These are phyloP conservation scores for Fusarium bulbicola DNA, from an alignment of 2,329 filamentous ascomycete genomes.

Conservation along the genomic window DNA sequence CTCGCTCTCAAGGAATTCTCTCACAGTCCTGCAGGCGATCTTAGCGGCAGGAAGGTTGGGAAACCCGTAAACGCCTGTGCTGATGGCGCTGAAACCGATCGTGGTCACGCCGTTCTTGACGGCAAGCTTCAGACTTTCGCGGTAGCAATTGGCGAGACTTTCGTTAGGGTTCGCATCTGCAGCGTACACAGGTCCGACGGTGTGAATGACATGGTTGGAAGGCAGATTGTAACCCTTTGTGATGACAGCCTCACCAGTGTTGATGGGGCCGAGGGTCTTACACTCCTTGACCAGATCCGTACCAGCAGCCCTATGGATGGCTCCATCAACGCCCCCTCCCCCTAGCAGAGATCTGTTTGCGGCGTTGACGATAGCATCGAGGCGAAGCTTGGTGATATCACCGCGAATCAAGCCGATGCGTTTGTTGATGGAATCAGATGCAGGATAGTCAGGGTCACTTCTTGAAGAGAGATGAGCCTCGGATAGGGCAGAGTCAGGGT, in stretches of 20 bases:
- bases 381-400: slow-evolving; percentile 82
- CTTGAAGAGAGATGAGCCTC: not conserved
- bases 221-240: slow-evolving; percentile 81
- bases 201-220: slow-evolving; percentile 83
- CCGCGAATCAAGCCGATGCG: slow-evolving; percentile 75
- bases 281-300: slow-evolving; percentile 75
- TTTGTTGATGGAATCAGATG: slow-evolving; percentile 69
- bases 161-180: slow-evolving; percentile 52
- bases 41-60: slow-evolving; percentile 76
- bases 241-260: slow-evolving; percentile 82
- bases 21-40: slow-evolving; percentile 71
- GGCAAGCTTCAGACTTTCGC: slow-evolving; percentile 75
- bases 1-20: slow-evolving; percentile 61
- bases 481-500: slow-evolving; percentile 27
- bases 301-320: slow-evolving; percentile 88
- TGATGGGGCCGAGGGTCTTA: slow-evolving; percentile 73
- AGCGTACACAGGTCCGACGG: slow-evolving; percentile 85
- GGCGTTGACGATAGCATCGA: slow-evolving; percentile 92
- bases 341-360: slow-evolving; percentile 82
- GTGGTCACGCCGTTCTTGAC: slow-evolving; percentile 71
- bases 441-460: slow-evolving; percentile 11
- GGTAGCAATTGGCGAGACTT: slow-evolving; percentile 72
- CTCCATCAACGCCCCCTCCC: slow-evolving; percentile 90
- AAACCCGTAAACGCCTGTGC: slow-evolving; percentile 91
- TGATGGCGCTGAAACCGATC: slow-evolving; percentile 85